Evolutionary conservation across 495 filamentous ascomycete species (phyloP).

Genomic region (Sphaerosporella brunnea): DNA sequence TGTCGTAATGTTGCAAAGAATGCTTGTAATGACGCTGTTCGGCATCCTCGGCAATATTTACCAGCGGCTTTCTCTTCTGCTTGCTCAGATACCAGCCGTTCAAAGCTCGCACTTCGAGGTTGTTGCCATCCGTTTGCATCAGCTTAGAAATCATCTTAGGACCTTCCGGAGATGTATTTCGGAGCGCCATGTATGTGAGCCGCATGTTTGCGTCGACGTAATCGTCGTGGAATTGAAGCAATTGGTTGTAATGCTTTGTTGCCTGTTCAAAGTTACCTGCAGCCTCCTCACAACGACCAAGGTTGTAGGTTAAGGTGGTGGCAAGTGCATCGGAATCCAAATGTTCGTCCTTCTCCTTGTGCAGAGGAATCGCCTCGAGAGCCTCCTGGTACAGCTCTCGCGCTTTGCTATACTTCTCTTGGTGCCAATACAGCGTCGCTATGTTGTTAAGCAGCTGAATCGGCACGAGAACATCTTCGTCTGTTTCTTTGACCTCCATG

Average conservation of each 20-base stretch:
- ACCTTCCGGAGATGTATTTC: conserved; percentile 71
- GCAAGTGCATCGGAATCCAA: conserved; percentile 77
- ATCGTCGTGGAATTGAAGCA: conserved; percentile 64
- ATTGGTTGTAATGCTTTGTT: conserved; percentile 65
- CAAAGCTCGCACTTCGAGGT: conserved; percentile 77
- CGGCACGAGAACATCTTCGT: conserved; percentile 49
- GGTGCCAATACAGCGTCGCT: conserved; percentile 79
- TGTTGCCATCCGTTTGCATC: conserved; percentile 56
- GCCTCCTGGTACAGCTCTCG: conserved; percentile 75
- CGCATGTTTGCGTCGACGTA: conserved; percentile 82
- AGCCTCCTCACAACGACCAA: conserved; percentile 89
- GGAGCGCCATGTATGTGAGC: conserved; percentile 72
- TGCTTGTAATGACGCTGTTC: conserved; percentile 93
- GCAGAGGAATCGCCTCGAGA: conserved; percentile 53
- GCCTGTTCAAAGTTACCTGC: conserved; percentile 65
- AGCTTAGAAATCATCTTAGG: conserved; percentile 67
- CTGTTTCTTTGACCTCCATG: conserved; percentile 41
- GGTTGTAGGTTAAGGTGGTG: conserved; percentile 86
- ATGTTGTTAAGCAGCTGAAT: conserved; percentile 94
- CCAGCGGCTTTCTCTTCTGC: conserved; percentile 56
- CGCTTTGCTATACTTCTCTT: conserved; percentile 64
- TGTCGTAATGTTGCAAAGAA: conserved; percentile 80
- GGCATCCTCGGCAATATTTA: conserved; percentile 70
- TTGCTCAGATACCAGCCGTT: conserved; percentile 86
- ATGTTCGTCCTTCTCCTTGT: conserved; percentile 46